These are phyloP conservation scores for Adansonia grandidieri DNA, from an alignment of 441 rosid genomes.

Conservation along the genomic window DNA sequence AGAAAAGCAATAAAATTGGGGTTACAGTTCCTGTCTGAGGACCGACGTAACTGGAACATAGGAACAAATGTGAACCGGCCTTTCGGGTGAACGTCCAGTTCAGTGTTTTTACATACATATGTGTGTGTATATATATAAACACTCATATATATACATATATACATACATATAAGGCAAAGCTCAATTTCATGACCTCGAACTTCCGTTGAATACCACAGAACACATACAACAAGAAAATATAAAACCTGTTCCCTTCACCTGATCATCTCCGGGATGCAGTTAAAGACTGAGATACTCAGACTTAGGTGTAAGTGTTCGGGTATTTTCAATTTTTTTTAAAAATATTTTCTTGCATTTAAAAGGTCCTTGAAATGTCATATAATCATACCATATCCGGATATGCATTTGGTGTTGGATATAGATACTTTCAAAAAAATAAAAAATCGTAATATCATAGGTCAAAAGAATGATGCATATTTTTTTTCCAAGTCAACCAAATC, in stretches of 20 bases:
- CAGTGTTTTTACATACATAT: neutral
- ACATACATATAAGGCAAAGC: neutral
- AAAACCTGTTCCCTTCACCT: neutral
- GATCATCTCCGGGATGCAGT: neutral
- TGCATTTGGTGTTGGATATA: too few relatives aligned
- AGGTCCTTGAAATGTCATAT: too few relatives aligned
- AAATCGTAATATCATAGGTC: too few relatives aligned
- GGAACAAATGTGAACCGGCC: neutral
- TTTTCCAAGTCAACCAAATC: neutral
- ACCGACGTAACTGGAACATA: neutral
- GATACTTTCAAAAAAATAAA: too few relatives aligned
- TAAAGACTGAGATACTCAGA: too few relatives aligned
- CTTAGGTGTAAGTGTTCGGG: too few relatives aligned
- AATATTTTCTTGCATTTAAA: too few relatives aligned
- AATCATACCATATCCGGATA: too few relatives aligned
- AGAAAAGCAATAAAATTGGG: neutral
- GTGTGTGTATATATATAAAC: too few relatives aligned
- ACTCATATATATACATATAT: too few relatives aligned
- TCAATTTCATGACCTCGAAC: neutral
- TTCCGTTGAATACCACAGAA: neutral
- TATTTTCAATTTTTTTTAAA: too few relatives aligned
- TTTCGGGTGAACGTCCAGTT: neutral
- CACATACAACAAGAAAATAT: neutral
- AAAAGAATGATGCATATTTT: neutral
- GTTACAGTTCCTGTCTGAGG: neutral